Evolutionary conservation across 306 rosid genomes (phyloP), one percentile per base, ranked within the genome.

Genomic region (Carpinus viminea): DNA sequence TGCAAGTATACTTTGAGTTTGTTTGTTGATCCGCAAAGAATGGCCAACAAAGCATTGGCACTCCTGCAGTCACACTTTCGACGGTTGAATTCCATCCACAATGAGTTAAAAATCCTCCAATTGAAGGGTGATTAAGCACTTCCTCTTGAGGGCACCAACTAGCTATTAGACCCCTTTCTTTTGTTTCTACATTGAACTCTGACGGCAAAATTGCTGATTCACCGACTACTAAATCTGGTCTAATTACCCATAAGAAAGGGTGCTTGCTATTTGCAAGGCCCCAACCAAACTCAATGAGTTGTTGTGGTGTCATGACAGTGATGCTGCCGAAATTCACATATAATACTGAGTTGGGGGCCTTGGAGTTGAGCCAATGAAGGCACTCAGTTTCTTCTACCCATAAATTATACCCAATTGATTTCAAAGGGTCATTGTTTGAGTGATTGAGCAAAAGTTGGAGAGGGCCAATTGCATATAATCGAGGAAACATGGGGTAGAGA

Each of bases 141-240:
- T 77, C 46, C 68, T 68, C 68, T 77, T 77, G 75, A 24, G 69
- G 56, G 43, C 80, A 68, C 80, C 80, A 77, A 41, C 68, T 55
- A 12, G 80, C 20, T 31, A 77, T 77, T 5, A 68, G 7, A 4
- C 80, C 68, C 24, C 75, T 77, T 68, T 54, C 75, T 71, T 54
- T 36, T 8, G 57, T 77, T 55, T 68, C 66, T 9, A 20, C 46
- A 12, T 3, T 12, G 47, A 77, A 68, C 68, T 68, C 80, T 1
- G 13, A 2, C 5, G 51, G 80, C 7, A 77, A 68, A 55, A 26
- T 43, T 0, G 69, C n/a, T 0, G 38, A 24, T 46, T 56, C 57
- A 41, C 59, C 50, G 0, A 7, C 21, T 12, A 78, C 71, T 17
- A 66, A 36, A 56, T 70, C 76, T 7, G 75, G 69, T n/a, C 81